Evolutionary conservation across 306 rosid genomes (phyloP).

Genomic region (Malus sieversii): DNA sequence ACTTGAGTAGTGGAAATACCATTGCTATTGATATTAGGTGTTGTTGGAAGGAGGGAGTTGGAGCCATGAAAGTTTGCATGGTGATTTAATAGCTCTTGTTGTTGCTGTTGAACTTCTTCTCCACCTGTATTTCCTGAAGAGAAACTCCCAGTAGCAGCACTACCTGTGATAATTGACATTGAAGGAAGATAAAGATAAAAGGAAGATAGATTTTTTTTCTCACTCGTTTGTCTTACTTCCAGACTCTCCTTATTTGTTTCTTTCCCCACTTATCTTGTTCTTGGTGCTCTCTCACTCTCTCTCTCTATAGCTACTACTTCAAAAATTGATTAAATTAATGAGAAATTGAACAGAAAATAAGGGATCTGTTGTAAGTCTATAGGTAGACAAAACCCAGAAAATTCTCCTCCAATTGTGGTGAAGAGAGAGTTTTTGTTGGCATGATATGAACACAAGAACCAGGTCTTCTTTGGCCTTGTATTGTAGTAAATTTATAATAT

Average conservation of each 20-base stretch:
- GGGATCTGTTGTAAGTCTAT: conserved; percentile 50
- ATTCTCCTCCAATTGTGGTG: conserved; percentile 72
- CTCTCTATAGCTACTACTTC: background rate
- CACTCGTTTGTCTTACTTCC: conserved; percentile 7
- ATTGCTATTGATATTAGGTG: conserved; percentile 25
- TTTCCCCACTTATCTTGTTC: conserved; percentile 11
- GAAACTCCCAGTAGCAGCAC: conserved; percentile 55
- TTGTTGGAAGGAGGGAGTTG: conserved; percentile 45
- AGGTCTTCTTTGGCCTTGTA: conserved; percentile 36
- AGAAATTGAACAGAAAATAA: conserved; percentile 29
- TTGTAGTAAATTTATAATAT: conserved; percentile 23
- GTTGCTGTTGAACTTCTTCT: conserved; percentile 18
- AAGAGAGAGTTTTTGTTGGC: conserved; percentile 35
- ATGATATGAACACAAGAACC: conserved; percentile 43
- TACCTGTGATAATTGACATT: conserved; percentile 79
- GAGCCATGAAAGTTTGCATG: conserved; percentile 39
- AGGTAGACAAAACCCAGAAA: conserved; percentile 81
- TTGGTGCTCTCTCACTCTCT: background rate
- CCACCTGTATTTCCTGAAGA: conserved; percentile 49
- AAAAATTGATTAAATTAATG: background rate
- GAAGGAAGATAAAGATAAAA: conserved; percentile 16
- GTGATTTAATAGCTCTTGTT: conserved; percentile 28
- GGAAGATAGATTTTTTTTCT: background rate
- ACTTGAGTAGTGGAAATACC: conserved; percentile 40
- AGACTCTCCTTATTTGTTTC: conserved; percentile 5